Evolutionary conservation across 805 yeast species (phyloP).

Genomic region (Wickerhamiella allomyrinae): DNA sequence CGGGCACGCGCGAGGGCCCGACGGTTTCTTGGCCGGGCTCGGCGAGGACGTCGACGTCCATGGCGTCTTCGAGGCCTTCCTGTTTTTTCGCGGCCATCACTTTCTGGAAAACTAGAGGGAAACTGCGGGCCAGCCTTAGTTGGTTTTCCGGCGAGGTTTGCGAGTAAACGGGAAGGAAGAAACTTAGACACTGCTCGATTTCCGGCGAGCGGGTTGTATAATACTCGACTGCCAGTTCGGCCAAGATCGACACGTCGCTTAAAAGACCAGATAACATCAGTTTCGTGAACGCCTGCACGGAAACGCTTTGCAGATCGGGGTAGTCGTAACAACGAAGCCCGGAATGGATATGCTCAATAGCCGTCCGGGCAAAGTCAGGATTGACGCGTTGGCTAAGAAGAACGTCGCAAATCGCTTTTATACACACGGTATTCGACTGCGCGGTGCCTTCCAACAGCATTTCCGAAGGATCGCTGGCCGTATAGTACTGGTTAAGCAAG

Average conservation of each 20-base stretch:
- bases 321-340: conserved; percentile 27
- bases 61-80: background rate
- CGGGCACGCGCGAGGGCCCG: background rate
- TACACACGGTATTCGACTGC: conserved; percentile 2
- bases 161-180: conserved; percentile 1
- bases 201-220: conserved; percentile 26
- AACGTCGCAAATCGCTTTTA: conserved; percentile 22
- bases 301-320: conserved; percentile 58
- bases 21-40: background rate
- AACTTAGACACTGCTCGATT: conserved; percentile 1
- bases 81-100: background rate
- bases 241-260: conserved; percentile 43
- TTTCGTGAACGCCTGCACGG: conserved; percentile 80
- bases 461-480: conserved; percentile 42
- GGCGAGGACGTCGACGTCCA: background rate
- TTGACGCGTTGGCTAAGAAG: conserved; percentile 9
- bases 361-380: background rate
- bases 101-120: background rate
- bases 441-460: conserved; percentile 2
- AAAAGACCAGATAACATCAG: conserved; percentile 64
- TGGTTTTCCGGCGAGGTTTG: background rate
- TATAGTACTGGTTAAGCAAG: conserved; percentile 30
- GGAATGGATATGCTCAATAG: background rate
- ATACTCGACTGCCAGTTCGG: conserved; percentile 45
- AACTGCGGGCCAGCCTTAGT: background rate